A percentile compares a stretch with the other conserved stretches of the same genome.
phyloP scores from a whole-genome alignment of 169 alveolate genomes.

The Eimeria falciformis region DNA sequence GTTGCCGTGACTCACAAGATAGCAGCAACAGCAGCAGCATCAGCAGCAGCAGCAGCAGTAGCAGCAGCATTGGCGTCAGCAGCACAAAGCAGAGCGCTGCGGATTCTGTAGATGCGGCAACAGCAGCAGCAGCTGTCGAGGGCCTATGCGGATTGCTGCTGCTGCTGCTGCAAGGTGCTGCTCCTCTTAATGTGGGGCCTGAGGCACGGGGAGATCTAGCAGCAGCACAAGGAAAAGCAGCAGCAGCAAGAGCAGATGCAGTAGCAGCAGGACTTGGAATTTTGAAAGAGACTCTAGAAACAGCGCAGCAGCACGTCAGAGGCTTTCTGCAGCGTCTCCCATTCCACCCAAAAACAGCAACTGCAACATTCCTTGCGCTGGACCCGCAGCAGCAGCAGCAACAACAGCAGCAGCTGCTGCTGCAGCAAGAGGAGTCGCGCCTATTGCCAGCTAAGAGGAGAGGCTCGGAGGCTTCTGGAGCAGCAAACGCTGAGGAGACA shows the following conservation, averaged over 20 bases:
- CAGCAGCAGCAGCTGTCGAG: slow-evolving; percentile 6
- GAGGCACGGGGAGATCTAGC: too few species aligned
- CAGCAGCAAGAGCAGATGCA: slow-evolving; percentile 12
- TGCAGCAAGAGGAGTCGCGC: neutral
- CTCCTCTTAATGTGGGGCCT: too few species aligned
- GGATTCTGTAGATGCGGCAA: too few species aligned
- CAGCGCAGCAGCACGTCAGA: too few species aligned
- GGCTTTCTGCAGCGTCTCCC: too few species aligned
- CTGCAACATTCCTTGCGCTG: too few species aligned
- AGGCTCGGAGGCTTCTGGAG: neutral
- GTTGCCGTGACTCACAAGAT: neutral
- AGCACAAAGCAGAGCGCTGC: too few species aligned
- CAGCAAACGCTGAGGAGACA: neutral
- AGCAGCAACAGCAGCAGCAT: slow-evolving; percentile 12
- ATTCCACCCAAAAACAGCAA: too few species aligned
- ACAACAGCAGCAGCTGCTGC: neutral
- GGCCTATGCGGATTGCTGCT: neutral
- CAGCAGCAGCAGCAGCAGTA: slow-evolving; percentile 5
- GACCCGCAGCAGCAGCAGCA: neutral
- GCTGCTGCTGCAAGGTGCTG: slow-evolving; percentile 31
- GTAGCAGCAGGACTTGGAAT: too few species aligned
- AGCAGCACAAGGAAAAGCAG: neutral
- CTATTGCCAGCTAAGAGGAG: neutral
- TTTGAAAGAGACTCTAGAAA: too few species aligned
- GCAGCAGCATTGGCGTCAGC: neutral